Conservation (phyloP, 192 early-diverging fungal genomes). For the Anaeromyces robustus region DNA sequence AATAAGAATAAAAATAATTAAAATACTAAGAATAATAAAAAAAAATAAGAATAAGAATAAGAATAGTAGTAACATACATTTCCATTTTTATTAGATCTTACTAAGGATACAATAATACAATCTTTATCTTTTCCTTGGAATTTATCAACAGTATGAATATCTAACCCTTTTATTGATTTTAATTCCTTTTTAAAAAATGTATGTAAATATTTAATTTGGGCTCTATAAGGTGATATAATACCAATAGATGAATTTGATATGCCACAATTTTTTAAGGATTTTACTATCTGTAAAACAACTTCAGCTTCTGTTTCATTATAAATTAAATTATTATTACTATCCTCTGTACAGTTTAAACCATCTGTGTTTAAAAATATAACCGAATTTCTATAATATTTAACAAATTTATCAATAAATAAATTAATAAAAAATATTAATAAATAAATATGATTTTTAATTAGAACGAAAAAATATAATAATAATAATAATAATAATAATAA, state of each 20-base stretch:
- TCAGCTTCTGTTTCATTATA: background rate
- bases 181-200: conserved; percentile 15
- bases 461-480: too few species aligned
- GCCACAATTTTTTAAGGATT: conserved; percentile 44
- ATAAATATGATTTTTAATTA: too few species aligned
- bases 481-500: too few species aligned
- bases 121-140: conserved; percentile 91
- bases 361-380: background rate
- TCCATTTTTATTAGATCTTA: conserved; percentile 55
- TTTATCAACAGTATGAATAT: conserved; percentile 78
- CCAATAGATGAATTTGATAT: conserved; percentile 50
- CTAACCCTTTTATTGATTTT: conserved; percentile 31
- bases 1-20: background rate
- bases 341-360: background rate
- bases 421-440: too few species aligned
- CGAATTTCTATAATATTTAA: background rate
- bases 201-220: conserved; percentile 39
- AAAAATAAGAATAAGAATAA: background rate
- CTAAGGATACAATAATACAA: conserved; percentile 76
- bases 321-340: background rate
- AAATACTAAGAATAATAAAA: background rate
- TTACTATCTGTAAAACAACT: conserved; percentile 17
- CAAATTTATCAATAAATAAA: too few species aligned
- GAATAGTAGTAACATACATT: conserved; percentile 22
- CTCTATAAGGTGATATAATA: conserved; percentile 71